A percentile compares a stretch with the other conserved stretches of the same genome.
These are phyloP conservation scores for Pseudognaphalium luteoalbum DNA, from an alignment of 129 eudicot genomes.

Conservation along the genomic window DNA sequence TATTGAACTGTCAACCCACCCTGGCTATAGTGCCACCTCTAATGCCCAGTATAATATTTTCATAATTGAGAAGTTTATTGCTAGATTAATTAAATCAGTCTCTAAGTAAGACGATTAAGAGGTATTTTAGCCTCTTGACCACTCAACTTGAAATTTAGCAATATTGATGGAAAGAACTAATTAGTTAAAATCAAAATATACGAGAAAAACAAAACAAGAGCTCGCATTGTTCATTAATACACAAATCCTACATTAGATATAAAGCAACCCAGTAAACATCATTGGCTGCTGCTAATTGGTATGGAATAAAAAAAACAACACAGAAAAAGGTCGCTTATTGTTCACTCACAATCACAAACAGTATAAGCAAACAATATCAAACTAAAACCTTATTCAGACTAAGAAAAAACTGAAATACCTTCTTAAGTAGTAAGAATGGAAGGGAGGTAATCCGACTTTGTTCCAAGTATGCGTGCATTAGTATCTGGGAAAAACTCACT, in stretches of 20 bases:
- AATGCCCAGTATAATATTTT: neutral
- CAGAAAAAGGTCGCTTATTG: neutral
- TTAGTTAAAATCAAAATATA: neutral
- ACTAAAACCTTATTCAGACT: slow-evolving; percentile 12
- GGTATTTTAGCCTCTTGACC: too few relatives aligned
- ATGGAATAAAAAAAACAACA: slow-evolving; percentile 1
- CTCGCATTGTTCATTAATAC: slow-evolving; percentile 11
- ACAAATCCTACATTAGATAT: slow-evolving; percentile 19
- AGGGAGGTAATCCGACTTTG: slow-evolving; percentile 63
- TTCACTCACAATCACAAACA: slow-evolving; percentile 18
- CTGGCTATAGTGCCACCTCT: neutral
- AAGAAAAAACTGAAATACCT: slow-evolving; percentile 13
- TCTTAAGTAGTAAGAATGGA: slow-evolving; percentile 50
- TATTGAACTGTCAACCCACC: neutral
- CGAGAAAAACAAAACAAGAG: neutral
- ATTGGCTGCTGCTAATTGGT: slow-evolving; percentile 1
- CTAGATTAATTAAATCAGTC: neutral
- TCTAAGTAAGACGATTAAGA: too few relatives aligned
- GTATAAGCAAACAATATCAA: slow-evolving; percentile 21
- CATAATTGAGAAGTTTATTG: neutral
- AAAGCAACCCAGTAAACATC: neutral
- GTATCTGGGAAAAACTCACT: slow-evolving; percentile 78
- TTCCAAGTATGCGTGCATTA: slow-evolving; percentile 63
- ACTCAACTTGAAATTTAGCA: too few relatives aligned
- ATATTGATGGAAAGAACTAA: neutral